Conservation (phyloP, 1,139 yeast species). For the Cylindricascospora bacillispora region DNA sequence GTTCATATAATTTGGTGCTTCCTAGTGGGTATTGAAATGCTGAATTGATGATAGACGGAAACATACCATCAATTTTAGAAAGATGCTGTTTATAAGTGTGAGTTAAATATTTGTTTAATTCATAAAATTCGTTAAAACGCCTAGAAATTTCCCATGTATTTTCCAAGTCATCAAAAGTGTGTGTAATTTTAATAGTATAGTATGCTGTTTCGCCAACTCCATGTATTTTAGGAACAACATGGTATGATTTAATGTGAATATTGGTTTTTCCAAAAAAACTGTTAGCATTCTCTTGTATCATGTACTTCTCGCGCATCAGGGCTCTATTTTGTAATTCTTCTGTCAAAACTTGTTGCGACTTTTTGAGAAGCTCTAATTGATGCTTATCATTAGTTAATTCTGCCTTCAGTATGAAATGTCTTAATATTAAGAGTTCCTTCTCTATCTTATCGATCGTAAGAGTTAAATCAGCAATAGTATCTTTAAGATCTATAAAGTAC, state of each 20-base stretch:
- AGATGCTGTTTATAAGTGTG: conserved; percentile 38
- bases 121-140: conserved; percentile 72
- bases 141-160: conserved; percentile 89
- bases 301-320: conserved; percentile 63
- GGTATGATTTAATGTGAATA: conserved; percentile 53
- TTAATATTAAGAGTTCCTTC: conserved; percentile 51
- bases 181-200: conserved; percentile 68
- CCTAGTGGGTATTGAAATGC: conserved; percentile 43
- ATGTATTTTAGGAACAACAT: conserved; percentile 35
- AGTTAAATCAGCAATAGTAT: conserved; percentile 28
- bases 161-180: conserved; percentile 34
- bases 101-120: conserved; percentile 53
- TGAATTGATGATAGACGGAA: conserved; percentile 32
- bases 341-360: conserved; percentile 52
- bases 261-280: conserved; percentile 61
- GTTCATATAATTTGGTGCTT: conserved; percentile 45
- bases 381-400: conserved; percentile 65
- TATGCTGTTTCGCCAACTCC: conserved; percentile 52
- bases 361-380: conserved; percentile 53
- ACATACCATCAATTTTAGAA: conserved; percentile 40
- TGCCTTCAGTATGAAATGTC: conserved; percentile 62
- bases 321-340: conserved; percentile 63
- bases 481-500: conserved; percentile 4
- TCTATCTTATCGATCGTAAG: conserved; percentile 48
- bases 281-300: conserved; percentile 73